Percentiles rank a stretch among this genome's conserved stretches.
These are phyloP conservation scores for Mycena latifolia DNA, from an alignment of 768 basidiomycete species.

Conservation along the genomic window DNA sequence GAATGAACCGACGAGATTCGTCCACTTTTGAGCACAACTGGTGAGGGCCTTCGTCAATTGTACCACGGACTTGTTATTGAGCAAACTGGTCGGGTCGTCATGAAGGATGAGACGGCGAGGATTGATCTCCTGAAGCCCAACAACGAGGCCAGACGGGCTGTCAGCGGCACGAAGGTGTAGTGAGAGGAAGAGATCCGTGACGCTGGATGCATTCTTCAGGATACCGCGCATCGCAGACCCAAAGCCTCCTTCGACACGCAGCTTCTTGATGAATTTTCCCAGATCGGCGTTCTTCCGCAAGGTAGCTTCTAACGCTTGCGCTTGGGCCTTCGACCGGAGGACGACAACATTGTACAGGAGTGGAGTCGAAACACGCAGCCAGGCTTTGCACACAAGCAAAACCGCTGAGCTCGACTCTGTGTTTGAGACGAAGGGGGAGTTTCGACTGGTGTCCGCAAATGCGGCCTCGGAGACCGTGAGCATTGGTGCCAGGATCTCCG, in stretches of 20 bases:
- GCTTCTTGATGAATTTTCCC: too few relatives aligned
- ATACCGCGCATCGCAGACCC: too few relatives aligned
- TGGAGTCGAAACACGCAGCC: conserved; percentile 15
- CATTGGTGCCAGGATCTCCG: not conserved
- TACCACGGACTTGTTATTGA: not conserved
- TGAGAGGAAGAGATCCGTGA: not conserved
- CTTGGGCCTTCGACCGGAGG: not conserved
- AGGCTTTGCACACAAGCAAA: not conserved
- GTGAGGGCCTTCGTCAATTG: not conserved
- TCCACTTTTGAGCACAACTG: not conserved
- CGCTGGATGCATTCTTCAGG: not conserved
- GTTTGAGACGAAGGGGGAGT: not conserved
- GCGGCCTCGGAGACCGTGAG: not conserved
- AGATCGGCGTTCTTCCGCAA: too few relatives aligned
- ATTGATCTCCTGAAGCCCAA: not conserved
- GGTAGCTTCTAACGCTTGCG: too few relatives aligned
- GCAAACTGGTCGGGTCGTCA: not conserved
- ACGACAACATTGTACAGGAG: conserved; percentile 12
- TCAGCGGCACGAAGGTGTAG: not conserved
- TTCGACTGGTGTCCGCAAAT: not conserved
- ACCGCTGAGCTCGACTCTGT: not conserved
- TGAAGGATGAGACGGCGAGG: not conserved
- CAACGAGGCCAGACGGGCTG: not conserved
- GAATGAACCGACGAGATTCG: not conserved
- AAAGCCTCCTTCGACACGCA: too few relatives aligned